Evolutionary conservation across 2,329 filamentous ascomycete species (phyloP).

Genomic region (Karstenula rhodostoma): DNA sequence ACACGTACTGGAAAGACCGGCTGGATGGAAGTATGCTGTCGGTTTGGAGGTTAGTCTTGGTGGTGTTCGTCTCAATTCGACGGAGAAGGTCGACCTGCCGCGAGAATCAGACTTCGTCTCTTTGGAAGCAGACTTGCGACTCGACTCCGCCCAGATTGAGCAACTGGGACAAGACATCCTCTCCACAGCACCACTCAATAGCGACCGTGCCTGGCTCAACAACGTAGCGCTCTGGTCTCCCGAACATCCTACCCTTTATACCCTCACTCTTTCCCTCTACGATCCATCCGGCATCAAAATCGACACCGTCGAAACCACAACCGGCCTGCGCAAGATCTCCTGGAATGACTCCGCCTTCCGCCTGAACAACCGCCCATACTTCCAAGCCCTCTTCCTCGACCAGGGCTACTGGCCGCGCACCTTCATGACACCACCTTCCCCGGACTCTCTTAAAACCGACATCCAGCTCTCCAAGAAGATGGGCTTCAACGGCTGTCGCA

Average conservation of each 20-base stretch:
- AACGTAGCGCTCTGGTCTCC: conserved; percentile 70
- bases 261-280: conserved; percentile 61
- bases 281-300: conserved; percentile 52
- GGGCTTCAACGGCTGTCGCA: conserved; percentile 71
- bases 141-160: conserved; percentile 52
- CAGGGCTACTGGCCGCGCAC: conserved; percentile 71
- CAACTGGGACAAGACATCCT: conserved; percentile 48
- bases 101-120: conserved; percentile 59
- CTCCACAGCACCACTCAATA: conserved; percentile 45
- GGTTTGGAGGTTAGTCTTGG: conserved; percentile 63
- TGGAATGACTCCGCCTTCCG: conserved; percentile 69
- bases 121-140: conserved; percentile 59
- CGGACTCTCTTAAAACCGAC: conserved; percentile 58
- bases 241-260: conserved; percentile 65
- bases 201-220: conserved; percentile 58
- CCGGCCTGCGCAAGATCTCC: conserved; percentile 67
- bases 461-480: conserved; percentile 66
- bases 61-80: conserved; percentile 58
- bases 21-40: conserved; percentile 58
- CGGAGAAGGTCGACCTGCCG: conserved; percentile 54
- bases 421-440: conserved; percentile 65
- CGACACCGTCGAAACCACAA: conserved; percentile 67
- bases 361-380: conserved; percentile 66
- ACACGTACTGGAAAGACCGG: conserved; percentile 59
- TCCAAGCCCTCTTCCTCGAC: conserved; percentile 68